These are phyloP conservation scores for Tulasnella calospora DNA, from an alignment of 768 basidiomycete species.

Conservation along the genomic window DNA sequence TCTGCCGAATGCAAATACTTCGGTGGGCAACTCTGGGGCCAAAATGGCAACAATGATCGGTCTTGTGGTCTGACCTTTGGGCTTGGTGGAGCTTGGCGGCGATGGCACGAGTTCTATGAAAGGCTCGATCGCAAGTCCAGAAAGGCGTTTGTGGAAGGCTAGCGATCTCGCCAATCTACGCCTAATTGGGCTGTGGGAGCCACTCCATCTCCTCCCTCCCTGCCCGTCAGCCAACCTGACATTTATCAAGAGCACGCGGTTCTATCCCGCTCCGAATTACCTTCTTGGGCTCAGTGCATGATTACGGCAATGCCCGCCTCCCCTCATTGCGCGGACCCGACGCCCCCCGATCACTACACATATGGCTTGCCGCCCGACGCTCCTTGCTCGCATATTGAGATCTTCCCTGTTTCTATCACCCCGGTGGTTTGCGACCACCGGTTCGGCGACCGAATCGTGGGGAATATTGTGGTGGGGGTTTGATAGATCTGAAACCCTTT, in stretches of 20 bases:
- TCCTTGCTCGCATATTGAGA: neutral
- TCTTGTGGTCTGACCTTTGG: neutral
- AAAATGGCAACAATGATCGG: neutral
- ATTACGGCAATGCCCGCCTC: neutral
- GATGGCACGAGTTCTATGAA: neutral
- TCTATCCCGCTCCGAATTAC: neutral
- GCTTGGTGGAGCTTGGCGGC: neutral
- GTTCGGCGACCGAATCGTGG: neutral
- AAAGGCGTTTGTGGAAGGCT: neutral
- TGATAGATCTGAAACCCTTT: slow-evolving; percentile 7
- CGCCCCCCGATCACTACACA: neutral
- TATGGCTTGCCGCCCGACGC: neutral
- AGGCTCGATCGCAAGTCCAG: neutral
- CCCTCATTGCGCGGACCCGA: neutral
- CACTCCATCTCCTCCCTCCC: too few species aligned
- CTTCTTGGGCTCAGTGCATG: neutral
- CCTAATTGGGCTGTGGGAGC: neutral
- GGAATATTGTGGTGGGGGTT: neutral
- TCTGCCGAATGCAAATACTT: too few species aligned
- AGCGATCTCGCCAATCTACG: neutral
- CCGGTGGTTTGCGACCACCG: neutral
- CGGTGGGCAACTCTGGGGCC: too few species aligned
- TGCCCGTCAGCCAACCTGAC: neutral
- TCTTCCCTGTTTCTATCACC: neutral
- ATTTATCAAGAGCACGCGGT: neutral